phyloP scores from a whole-genome alignment of 2,329 filamentous ascomycete species.

The Calonectria honghensis region DNA sequence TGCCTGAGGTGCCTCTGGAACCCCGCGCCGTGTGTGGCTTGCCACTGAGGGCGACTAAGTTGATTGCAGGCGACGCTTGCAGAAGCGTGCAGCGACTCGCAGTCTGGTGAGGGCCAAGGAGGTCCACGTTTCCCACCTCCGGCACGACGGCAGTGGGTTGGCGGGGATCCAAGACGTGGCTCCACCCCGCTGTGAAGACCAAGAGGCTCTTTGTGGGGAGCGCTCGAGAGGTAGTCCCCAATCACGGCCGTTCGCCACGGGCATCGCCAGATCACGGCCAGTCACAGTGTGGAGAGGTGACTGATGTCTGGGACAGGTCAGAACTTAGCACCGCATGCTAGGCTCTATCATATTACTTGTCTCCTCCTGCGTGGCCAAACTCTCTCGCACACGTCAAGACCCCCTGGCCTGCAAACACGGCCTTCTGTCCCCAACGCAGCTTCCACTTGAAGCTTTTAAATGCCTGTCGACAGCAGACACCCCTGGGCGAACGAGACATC shows the following conservation, averaged over 20 bases:
- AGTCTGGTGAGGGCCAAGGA: constrained; percentile 22
- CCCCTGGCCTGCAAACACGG: constrained; percentile 19
- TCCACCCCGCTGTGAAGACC: constrained; percentile 31
- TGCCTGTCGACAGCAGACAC: constrained; percentile 4
- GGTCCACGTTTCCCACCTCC: constrained; percentile 41
- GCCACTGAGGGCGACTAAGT: constrained; percentile 22
- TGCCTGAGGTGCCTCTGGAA: constrained; percentile 19
- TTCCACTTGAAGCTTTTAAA: constrained; percentile 22
- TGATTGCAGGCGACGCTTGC: constrained; percentile 28
- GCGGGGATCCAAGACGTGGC: constrained; percentile 28
- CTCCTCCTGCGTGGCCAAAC: constrained; percentile 19
- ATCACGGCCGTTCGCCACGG: constrained; percentile 7
- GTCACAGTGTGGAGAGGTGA: constrained; percentile 26
- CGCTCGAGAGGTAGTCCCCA: constrained; percentile 9
- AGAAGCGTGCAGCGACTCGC: constrained; percentile 28
- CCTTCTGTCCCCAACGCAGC: neutral
- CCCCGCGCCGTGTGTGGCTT: constrained; percentile 31
- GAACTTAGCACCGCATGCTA: constrained; percentile 21
- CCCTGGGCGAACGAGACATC: constrained; percentile 12
- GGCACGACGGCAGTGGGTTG: constrained; percentile 36
- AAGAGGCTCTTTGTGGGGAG: constrained; percentile 37
- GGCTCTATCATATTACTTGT: constrained; percentile 24
- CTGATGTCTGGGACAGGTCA: constrained; percentile 31
- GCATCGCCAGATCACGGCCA: constrained; percentile 2
- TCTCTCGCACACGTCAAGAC: constrained; percentile 9